Evolutionary conservation across 2,329 filamentous ascomycete genomes (phyloP), one percentile per base, ranked within the genome.

Genomic region (Aureobasidium uvarum): DNA sequence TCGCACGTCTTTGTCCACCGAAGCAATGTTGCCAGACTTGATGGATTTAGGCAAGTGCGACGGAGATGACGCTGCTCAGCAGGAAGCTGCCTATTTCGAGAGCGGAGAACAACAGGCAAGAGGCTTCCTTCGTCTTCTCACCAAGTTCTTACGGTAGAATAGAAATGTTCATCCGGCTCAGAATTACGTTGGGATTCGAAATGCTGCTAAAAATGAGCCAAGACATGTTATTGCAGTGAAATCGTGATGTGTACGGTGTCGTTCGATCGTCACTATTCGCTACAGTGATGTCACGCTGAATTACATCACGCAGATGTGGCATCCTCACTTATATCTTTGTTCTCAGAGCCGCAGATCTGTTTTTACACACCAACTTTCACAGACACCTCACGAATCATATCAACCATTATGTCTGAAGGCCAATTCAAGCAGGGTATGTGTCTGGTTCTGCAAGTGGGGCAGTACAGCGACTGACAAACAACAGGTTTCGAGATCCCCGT

Each of bases 401-500:
- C 39, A 62, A 63, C 14, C 38, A 45, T 38, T 39, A 64, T 64
- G 62, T 64, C 62, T 56, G 63, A 65, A 36, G 63, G 63, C 31
- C 63, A 65, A 52, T 65, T 65, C 45, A 48, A 65, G 45, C 20
- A 65, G 23, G 63, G 63, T 65, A 31, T 28, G 54, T 54, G n/a
- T 20, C 52, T n/a, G 18, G 6, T 25, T 8, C 10, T 20, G 11
- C 13, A n/a, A 7, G 36, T 18, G 18, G 18, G 8, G 8, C 13
- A 33, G n/a, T 11, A 20, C 25, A 64, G 18, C 31, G 6, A 45
- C 50, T 64, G 50, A 64, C 39, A 31, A 23, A 1, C 11, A 25
- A 45, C 54, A 82, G 83, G 82, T 45, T 79, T 84, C 70, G 72
- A 80, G 67, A 75, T 82, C 13, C 81, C 81, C 1, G 77, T 86